These are phyloP conservation scores for Hypoxylon sp. DNA, from an alignment of 2,329 filamentous ascomycete species.

Conservation along the genomic window DNA sequence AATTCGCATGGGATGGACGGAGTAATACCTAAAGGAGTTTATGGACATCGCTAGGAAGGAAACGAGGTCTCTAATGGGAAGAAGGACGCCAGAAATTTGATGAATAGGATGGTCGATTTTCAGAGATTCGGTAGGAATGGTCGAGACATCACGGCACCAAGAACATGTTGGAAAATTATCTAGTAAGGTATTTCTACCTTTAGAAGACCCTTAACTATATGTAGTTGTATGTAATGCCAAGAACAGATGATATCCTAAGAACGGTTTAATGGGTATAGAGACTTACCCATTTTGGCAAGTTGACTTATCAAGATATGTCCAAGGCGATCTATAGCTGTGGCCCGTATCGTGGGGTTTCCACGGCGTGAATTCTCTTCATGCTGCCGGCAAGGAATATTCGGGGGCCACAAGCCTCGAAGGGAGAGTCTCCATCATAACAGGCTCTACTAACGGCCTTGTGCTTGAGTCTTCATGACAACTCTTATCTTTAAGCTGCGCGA, in stretches of 20 bases:
- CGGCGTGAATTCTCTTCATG: not conserved
- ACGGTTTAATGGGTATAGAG: not conserved
- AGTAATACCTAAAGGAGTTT: not conserved
- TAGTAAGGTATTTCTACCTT: no score
- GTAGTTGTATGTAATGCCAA: slow-evolving; percentile 5
- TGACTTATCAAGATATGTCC: not conserved
- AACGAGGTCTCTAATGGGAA: not conserved
- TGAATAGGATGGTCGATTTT: not conserved
- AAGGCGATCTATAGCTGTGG: not conserved
- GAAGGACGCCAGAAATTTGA: not conserved
- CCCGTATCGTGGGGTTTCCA: not conserved
- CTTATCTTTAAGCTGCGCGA: not conserved
- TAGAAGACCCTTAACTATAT: not conserved
- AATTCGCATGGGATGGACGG: not conserved
- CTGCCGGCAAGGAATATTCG: not conserved
- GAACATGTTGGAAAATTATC: not conserved
- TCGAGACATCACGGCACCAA: not conserved
- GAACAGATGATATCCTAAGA: not conserved
- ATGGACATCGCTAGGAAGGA: not conserved
- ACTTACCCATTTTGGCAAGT: not conserved
- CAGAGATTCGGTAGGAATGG: not conserved
- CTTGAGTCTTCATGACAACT: not conserved
- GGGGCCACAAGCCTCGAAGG: slow-evolving; percentile 3
- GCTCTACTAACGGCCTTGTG: slow-evolving; percentile 2
- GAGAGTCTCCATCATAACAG: slow-evolving; percentile 5